Evolutionary conservation across 2,329 filamentous ascomycete species (phyloP).

Genomic region (Botrytis byssoidea): DNA sequence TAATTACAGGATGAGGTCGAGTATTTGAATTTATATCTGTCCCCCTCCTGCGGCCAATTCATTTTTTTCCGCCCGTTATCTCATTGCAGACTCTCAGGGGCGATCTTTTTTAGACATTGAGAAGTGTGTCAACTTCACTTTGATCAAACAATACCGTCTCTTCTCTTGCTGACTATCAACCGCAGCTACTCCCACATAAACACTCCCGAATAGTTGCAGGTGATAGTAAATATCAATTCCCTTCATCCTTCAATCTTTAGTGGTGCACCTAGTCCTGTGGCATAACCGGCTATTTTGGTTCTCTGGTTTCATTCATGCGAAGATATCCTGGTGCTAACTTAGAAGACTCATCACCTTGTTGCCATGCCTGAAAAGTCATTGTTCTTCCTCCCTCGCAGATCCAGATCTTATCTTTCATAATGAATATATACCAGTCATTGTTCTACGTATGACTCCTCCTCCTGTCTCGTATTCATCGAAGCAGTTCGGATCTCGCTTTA

Average conservation of each 20-base stretch:
- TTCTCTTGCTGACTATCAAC: neutral
- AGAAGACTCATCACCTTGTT: neutral
- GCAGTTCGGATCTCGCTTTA: neutral
- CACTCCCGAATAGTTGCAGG: neutral
- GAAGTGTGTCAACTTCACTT: neutral
- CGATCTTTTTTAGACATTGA: neutral
- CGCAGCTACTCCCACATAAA: neutral
- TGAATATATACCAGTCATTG: neutral
- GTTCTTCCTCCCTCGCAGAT: neutral
- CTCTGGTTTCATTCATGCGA: neutral
- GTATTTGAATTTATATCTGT: no score
- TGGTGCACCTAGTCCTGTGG: neutral
- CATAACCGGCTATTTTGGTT: neutral
- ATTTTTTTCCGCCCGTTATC: no score
- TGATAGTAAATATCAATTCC: neutral
- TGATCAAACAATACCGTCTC: neutral
- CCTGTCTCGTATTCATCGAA: neutral
- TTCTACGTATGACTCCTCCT: neutral
- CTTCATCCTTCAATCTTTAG: neutral
- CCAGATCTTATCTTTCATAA: neutral
- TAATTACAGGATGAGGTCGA: rapidly evolving
- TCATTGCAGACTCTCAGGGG: neutral
- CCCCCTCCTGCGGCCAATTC: neutral
- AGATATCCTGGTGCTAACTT: rapidly evolving
- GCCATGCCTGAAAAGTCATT: neutral